Conservation (phyloP, 2,329 filamentous ascomycete species). For the Claviceps purpurea region DNA sequence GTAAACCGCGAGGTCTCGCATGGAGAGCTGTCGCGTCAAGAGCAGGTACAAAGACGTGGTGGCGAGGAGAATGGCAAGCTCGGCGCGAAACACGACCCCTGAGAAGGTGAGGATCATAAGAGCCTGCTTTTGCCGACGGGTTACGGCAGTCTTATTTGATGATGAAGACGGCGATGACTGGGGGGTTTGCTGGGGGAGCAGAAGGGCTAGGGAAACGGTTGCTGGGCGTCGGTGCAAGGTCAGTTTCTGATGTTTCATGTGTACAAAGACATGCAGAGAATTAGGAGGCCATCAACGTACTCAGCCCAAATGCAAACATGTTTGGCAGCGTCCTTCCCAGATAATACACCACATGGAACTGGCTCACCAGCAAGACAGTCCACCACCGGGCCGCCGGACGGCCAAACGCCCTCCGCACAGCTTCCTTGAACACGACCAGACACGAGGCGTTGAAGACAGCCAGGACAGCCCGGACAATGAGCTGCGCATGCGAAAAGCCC, state of each 20-base stretch:
- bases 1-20: conserved; percentile 47
- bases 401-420: conserved; percentile 56
- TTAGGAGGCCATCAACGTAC: conserved; percentile 34
- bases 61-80: conserved; percentile 68
- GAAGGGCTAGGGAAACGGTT: conserved; percentile 46
- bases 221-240: conserved; percentile 27
- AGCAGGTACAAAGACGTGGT: conserved; percentile 55
- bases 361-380: conserved; percentile 59
- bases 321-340: conserved; percentile 85
- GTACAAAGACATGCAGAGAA: not conserved
- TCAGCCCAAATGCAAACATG: conserved; percentile 85
- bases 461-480: conserved; percentile 60
- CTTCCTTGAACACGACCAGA: conserved; percentile 51
- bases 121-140: conserved; percentile 43
- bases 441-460: conserved; percentile 62
- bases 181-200: conserved; percentile 22
- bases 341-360: conserved; percentile 92
- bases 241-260: not conserved
- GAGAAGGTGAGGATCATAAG: conserved; percentile 67
- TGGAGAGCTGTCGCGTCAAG: conserved; percentile 35
- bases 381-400: conserved; percentile 63
- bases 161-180: conserved; percentile 7
- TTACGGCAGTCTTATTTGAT: conserved; percentile 6
- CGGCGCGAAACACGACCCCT: conserved; percentile 76
- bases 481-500: conserved; percentile 40